Evolutionary conservation across 2,329 filamentous ascomycete species (phyloP).

Genomic region (Phyllosticta citrichinensis): DNA sequence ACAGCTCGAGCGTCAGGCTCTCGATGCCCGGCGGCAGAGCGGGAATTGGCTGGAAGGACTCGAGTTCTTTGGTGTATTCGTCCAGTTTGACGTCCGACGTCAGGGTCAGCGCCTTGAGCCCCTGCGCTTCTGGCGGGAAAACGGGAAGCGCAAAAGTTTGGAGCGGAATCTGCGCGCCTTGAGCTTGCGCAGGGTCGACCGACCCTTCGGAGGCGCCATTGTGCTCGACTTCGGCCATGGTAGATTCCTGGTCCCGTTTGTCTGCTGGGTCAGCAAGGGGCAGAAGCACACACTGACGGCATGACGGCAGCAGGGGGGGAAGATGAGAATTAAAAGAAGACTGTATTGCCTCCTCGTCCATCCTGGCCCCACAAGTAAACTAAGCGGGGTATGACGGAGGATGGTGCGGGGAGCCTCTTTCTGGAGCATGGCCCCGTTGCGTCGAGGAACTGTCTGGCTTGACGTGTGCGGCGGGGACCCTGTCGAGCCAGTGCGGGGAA

Average conservation of each 20-base stretch:
- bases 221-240: conserved; percentile 4
- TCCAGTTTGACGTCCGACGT: conserved; percentile 40
- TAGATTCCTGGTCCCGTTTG: not conserved
- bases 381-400: not conserved
- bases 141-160: conserved; percentile 35
- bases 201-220: conserved; percentile 1
- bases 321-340: not conserved
- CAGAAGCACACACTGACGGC: not conserved
- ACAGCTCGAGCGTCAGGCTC: conserved; percentile 38
- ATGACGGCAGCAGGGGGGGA: not conserved
- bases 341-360: not conserved
- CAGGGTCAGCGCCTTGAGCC: conserved; percentile 37
- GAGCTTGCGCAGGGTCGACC: conserved; percentile 18
- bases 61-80: conserved; percentile 33
- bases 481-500: conserved; percentile 7
- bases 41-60: conserved; percentile 14
- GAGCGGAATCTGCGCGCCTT: conserved; percentile 38
- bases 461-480: conserved; percentile 8
- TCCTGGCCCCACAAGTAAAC: not conserved
- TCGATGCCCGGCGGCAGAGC: conserved; percentile 31
- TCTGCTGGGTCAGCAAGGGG: not conserved
- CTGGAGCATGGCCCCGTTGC: not conserved
- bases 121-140: conserved; percentile 35
- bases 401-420: conserved; percentile 7
- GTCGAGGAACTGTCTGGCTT: not conserved